Base-by-base conservation (phyloP, 23 red algal genomes). In the Gracilaria vermiculophylla region DNA sequence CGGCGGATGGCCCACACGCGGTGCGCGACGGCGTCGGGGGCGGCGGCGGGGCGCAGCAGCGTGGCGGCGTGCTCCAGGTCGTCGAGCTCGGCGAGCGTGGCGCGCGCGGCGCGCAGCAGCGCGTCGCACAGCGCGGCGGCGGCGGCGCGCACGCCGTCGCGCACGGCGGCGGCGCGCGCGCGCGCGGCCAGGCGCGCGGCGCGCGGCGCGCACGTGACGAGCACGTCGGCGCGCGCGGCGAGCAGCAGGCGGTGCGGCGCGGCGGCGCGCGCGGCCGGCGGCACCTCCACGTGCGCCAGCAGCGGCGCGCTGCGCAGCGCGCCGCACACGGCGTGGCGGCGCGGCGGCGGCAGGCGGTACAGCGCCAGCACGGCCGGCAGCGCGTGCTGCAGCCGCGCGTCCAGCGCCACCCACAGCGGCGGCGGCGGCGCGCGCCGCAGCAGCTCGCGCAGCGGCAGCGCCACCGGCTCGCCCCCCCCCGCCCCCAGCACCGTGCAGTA, bases 361-460 rank as follows among this genome's bases (percentile, higher is more conserved):
- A 19, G 64, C 10, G 34, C 32, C 37, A 69, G 37, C 37, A 69
- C 32, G 32, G 64, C 34, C 4, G 11, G 64, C 64, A 69, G 20
- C 34, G 32, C 34, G 32, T 8, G 4, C 35, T n/a, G 37, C 9
- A 17, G 5, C 9, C 3, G 15, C 15, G 10, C 64, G 32, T 69
- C 13, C 37, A 69, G 33, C 34, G 64, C 64, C 37, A 69, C 6
- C 64, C 64, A 69, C 37, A 69, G 64, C 64, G 64, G 64, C 34
- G 64, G 64, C 11, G 35, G 20, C 64, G 64, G 64, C 64, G 64
- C 32, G 17, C 27, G 5, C 1, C 4, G 4, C 34, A 69, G 64
- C 64, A 69, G 64, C 33, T 41, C 32, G 4, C 32, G 15, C 13
- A 41, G 34, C 13, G 64, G 4, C 37, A 41, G 4, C 37, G 34